A percentile compares a stretch with the other conserved stretches of the same genome.
Evolutionary conservation across 179 eudicot genomes (phyloP).

Genomic region (Drosera spatulata): DNA sequence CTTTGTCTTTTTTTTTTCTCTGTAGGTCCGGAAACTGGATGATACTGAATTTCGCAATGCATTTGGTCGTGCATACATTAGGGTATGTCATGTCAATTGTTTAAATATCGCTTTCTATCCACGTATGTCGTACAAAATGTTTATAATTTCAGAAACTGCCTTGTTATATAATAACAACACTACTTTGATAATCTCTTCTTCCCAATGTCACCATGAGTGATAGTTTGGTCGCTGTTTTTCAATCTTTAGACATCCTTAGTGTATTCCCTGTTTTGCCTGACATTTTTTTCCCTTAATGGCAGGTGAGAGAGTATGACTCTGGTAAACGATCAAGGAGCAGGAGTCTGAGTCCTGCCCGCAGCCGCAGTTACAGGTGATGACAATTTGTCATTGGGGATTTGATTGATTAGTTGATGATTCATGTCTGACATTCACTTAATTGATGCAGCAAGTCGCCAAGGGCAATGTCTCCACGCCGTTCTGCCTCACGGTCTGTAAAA

Average conservation of each 20-base stretch:
- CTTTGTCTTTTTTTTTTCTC: slow-evolving; percentile 1
- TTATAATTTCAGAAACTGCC: no score
- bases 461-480: slow-evolving; percentile 30
- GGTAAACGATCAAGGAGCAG: slow-evolving; percentile 54
- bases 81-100: slow-evolving; percentile 27
- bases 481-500: slow-evolving; percentile 49
- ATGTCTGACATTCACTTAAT: not conserved
- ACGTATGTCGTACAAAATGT: no score
- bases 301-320: slow-evolving; percentile 49
- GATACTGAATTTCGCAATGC: slow-evolving; percentile 74
- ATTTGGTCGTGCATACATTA: slow-evolving; percentile 44
- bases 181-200: no score
- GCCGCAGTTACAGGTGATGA: slow-evolving; percentile 39
- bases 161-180: no score
- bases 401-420: not conserved
- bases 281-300: not conserved
- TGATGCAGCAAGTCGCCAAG: slow-evolving; percentile 46
- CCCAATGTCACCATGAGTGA: no score
- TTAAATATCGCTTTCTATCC: no score
- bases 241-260: not conserved
- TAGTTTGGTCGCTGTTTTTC: not conserved
- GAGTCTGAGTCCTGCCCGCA: slow-evolving; percentile 45
- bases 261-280: not conserved
- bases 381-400: not conserved
- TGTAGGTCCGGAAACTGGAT: slow-evolving; percentile 75